Conservation (phyloP, 2,329 filamentous ascomycete genomes). For the Phaeosphaeria sp. region DNA sequence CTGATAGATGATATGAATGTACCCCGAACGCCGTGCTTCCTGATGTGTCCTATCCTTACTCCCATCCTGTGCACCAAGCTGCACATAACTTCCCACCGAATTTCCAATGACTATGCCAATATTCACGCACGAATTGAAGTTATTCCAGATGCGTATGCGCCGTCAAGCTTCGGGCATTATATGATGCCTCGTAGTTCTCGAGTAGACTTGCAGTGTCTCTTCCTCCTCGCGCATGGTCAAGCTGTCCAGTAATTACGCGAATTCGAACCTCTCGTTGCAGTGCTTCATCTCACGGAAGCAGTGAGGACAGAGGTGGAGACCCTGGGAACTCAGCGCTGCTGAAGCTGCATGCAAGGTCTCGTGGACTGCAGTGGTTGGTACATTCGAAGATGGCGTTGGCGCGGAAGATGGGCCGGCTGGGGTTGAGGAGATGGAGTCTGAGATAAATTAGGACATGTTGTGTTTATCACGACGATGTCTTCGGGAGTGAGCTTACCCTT, state of each 20-base stretch:
- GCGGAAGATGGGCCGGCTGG: slow-evolving; percentile 28
- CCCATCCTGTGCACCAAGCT: background rate
- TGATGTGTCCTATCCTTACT: background rate
- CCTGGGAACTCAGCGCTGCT: slow-evolving; percentile 27
- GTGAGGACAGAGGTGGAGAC: slow-evolving; percentile 34
- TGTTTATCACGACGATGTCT: background rate
- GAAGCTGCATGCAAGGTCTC: slow-evolving; percentile 31
- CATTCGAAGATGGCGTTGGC: slow-evolving; percentile 24
- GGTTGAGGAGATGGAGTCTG: slow-evolving; percentile 34
- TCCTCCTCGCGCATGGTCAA: background rate
- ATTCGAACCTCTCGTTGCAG: slow-evolving; percentile 34
- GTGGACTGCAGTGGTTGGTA: slow-evolving; percentile 21
- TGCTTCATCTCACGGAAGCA: slow-evolving; percentile 37
- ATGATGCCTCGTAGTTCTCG: no score
- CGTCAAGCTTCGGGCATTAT: no score
- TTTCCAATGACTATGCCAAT: no score
- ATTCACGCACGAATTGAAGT: no score
- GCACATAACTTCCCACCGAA: no score
- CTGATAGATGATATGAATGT: background rate
- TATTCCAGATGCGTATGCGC: no score
- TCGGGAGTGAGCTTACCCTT: slow-evolving; percentile 15
- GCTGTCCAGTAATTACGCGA: slow-evolving; percentile 18
- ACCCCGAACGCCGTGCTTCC: background rate
- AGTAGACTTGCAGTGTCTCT: background rate
- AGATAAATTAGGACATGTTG: slow-evolving; percentile 3